phyloP scores from a whole-genome alignment of 495 filamentous ascomycete genomes.

The Cryomyces minteri region DNA sequence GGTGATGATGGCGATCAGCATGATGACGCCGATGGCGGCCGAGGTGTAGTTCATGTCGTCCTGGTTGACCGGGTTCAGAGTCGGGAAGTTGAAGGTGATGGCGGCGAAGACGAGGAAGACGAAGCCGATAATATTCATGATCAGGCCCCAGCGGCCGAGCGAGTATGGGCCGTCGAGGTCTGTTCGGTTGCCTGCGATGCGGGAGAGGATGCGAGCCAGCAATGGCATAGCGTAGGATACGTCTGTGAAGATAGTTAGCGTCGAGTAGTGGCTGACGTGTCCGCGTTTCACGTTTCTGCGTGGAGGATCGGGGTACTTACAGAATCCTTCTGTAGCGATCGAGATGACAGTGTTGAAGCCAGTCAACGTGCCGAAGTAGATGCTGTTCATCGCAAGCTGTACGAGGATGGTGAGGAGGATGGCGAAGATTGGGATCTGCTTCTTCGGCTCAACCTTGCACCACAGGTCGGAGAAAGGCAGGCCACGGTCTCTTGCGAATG shows the following conservation, averaged over 20 bases:
- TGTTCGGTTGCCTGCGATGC: slow-evolving; percentile 23
- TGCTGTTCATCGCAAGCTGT: slow-evolving; percentile 35
- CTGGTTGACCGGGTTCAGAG: slow-evolving; percentile 26
- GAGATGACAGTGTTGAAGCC: slow-evolving; percentile 27
- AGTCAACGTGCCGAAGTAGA: slow-evolving; percentile 38
- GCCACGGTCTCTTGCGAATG: slow-evolving; percentile 30
- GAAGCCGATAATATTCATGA: slow-evolving; percentile 30
- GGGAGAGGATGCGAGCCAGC: slow-evolving; percentile 29
- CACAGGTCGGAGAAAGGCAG: slow-evolving; percentile 27
- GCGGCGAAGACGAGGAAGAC: slow-evolving; percentile 33
- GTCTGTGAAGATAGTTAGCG: slow-evolving; percentile 15
- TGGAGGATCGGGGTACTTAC: slow-evolving; percentile 11
- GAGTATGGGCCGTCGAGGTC: slow-evolving; percentile 24
- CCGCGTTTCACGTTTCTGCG: no score
- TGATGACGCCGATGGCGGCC: slow-evolving; percentile 35
- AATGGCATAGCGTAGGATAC: slow-evolving; percentile 40
- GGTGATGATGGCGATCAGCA: slow-evolving; percentile 28
- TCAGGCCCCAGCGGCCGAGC: slow-evolving; percentile 17
- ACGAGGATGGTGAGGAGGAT: slow-evolving; percentile 28
- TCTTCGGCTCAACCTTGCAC: slow-evolving; percentile 22
- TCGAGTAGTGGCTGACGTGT: no score
- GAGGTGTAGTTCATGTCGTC: slow-evolving; percentile 42
- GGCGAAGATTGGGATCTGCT: slow-evolving; percentile 30
- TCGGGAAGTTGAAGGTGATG: slow-evolving; percentile 41
- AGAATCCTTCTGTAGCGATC: slow-evolving; percentile 39